Evolutionary conservation across 2,329 filamentous ascomycete species (phyloP).

Genomic region (Nigrograna mackinnonii): DNA sequence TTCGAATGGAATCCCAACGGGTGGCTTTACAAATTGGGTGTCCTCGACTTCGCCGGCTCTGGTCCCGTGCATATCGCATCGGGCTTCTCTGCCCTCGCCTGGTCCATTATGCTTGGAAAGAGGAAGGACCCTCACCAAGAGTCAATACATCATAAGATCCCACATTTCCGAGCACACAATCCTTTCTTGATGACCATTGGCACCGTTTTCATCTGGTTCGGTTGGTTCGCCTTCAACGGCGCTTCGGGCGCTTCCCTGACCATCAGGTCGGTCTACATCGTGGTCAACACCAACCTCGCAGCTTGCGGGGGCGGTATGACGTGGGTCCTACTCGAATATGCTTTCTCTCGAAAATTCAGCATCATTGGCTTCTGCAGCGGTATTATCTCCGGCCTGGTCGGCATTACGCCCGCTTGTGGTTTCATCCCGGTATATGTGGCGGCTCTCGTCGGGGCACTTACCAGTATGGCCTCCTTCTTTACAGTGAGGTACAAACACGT

Average conservation of each 20-base stretch:
- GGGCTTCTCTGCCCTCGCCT: conserved; percentile 72
- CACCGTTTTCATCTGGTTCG: conserved; percentile 60
- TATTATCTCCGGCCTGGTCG: conserved; percentile 60
- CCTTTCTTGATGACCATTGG: conserved; percentile 75
- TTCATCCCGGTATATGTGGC: conserved; percentile 58
- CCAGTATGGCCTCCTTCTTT: conserved; percentile 52
- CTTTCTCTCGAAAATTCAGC: conserved; percentile 53
- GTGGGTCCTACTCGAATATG: conserved; percentile 59
- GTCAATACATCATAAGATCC: conserved; percentile 44
- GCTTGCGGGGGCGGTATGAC: conserved; percentile 58
- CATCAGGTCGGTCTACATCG: conserved; percentile 58
- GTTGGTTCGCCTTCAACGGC: conserved; percentile 43
- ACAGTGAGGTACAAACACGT: conserved; percentile 53
- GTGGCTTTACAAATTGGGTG: conserved; percentile 70
- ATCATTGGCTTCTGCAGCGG: conserved; percentile 58
- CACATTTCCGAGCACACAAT: conserved; percentile 70
- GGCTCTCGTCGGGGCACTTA: conserved; percentile 57
- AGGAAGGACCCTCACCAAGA: conserved; percentile 64
- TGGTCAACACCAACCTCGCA: conserved; percentile 63
- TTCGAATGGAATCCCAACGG: conserved; percentile 78
- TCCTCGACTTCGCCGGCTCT: conserved; percentile 75
- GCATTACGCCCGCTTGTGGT: conserved; percentile 62
- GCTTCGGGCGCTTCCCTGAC: conserved; percentile 54
- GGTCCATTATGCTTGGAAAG: conserved; percentile 74
- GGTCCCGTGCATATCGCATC: conserved; percentile 77